Conservation (phyloP, 805 yeast species). For the Yarrowia phangngaensis region DNA sequence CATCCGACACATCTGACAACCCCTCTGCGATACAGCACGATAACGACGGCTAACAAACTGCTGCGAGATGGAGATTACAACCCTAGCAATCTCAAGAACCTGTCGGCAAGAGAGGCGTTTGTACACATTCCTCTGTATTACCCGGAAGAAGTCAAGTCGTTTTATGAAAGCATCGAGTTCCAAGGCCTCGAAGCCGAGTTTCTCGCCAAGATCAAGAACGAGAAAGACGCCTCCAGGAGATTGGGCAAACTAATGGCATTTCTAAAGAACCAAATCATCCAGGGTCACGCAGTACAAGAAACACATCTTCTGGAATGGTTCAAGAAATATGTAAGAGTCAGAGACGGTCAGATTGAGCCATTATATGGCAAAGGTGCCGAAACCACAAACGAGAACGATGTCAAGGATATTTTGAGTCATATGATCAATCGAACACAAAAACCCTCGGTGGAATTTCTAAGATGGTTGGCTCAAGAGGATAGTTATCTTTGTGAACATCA, state of each 20-base stretch:
- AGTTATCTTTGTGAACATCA: conserved; percentile 1
- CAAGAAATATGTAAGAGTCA: conserved; percentile 3
- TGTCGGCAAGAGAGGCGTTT: conserved; percentile 8
- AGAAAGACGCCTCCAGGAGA: not conserved
- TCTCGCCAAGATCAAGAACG: not conserved
- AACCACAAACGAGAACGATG: not conserved
- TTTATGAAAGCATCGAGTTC: conserved; percentile 14
- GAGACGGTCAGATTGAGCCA: conserved; percentile 5
- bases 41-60: conserved; percentile 1
- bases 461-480: not conserved
- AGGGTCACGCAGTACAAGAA: conserved; percentile 16
- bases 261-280: conserved; percentile 8
- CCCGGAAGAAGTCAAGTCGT: conserved; percentile 14
- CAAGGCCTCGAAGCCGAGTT: conserved; percentile 10
- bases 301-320: conserved; percentile 13
- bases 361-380: not conserved
- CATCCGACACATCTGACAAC: not conserved
- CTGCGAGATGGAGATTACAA: conserved; percentile 1
- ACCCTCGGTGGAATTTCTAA: conserved; percentile 11
- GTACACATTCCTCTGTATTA: conserved; percentile 1
- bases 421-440: conserved; percentile 7
- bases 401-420: not conserved
- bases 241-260: conserved; percentile 10
- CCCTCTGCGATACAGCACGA: not conserved
- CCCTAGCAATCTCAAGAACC: not conserved